Evolutionary conservation across 768 basidiomycete genomes (phyloP), one percentile per base, ranked within the genome.

Genomic region (Lactifluus volemus): DNA sequence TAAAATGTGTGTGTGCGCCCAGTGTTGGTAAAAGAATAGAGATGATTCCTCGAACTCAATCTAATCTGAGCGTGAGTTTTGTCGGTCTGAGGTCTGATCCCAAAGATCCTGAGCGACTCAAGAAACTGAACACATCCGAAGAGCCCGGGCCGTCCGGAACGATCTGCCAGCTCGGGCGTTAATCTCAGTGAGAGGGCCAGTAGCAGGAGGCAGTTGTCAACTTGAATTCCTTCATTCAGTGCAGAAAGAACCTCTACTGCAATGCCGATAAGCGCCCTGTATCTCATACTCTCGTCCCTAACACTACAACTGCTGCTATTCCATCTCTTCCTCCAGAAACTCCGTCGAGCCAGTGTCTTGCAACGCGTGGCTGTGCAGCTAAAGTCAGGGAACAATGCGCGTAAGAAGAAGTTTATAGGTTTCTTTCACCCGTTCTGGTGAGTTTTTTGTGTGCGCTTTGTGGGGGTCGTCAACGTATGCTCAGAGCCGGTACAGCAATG

Each of bases 361-460:
- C 61, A 54, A 54, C 61, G 56, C 38, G 38, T 52, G 3, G 47
- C 41, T 3, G 39, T 30, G 10, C 32, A 34, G 32, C 58, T 70
- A 30, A 60, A 65, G 3, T 29, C 67, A 1, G n/a, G 57, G 6
- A 57, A 63, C 3, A 21, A 61, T 57, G 44, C 44, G 29, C 42
- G 4, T 49, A 34, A 71, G 49, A 52, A 67, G 60, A 74, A 68
- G 49, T 73, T 94, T 19, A 76, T 94, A 2, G 94, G 89, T 0
- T 88, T 95, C 75, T 96, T 97, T 70, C 95, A 98, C 76, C 95
- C 95, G 0, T 98, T 95, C 71, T 98, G 94, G 94, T 94, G 67
- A 74, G 83, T 69, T 47, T 3, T 25, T 5, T 48, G 34, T 32
- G 7, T 49, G 25, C 17, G 17, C n/a, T 9, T n/a, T n/a, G 30